phyloP scores from a whole-genome alignment of 208 protist species.

The Blastocrithidia nonstop region DNA sequence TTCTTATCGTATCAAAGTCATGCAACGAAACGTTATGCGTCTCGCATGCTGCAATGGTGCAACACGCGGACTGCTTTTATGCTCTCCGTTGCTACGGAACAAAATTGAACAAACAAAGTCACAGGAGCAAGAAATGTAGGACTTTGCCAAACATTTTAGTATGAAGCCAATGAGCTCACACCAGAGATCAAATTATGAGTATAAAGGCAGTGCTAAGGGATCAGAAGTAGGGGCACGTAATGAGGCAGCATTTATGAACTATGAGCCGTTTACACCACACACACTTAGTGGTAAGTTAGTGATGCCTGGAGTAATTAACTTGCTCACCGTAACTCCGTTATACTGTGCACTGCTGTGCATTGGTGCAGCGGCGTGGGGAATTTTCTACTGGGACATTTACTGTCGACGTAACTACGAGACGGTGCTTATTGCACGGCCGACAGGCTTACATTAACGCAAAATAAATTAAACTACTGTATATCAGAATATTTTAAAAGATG shows the following conservation, averaged over 20 bases:
- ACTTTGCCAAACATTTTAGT: slow-evolving; percentile 23
- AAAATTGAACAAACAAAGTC: no score
- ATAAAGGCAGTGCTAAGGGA: slow-evolving; percentile 61
- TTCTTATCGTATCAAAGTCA: no score
- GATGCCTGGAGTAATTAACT: slow-evolving; percentile 63
- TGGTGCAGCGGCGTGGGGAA: slow-evolving; percentile 42
- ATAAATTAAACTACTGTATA: slow-evolving; percentile 1
- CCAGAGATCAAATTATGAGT: slow-evolving; percentile 39
- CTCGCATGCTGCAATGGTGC: no score
- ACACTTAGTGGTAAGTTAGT: slow-evolving; percentile 36
- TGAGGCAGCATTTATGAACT: slow-evolving; percentile 80
- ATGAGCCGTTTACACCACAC: slow-evolving; percentile 32
- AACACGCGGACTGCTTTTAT: no score
- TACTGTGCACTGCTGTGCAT: slow-evolving; percentile 48
- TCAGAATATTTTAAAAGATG: neutral
- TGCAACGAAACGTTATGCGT: no score
- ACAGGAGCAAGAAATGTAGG: slow-evolving; percentile 9
- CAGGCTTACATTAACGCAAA: slow-evolving; percentile 10
- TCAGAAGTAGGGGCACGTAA: slow-evolving; percentile 76
- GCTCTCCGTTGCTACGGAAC: no score
- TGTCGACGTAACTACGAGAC: slow-evolving; percentile 63
- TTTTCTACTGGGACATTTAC: slow-evolving; percentile 83
- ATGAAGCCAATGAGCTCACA: slow-evolving; percentile 55
- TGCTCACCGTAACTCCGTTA: slow-evolving; percentile 54
- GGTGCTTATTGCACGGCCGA: slow-evolving; percentile 59